Evolutionary conservation across 1,284 basidiomycete genomes (phyloP), one percentile per base, ranked within the genome.

Genomic region (Microbotryum silenes-acaulis): DNA sequence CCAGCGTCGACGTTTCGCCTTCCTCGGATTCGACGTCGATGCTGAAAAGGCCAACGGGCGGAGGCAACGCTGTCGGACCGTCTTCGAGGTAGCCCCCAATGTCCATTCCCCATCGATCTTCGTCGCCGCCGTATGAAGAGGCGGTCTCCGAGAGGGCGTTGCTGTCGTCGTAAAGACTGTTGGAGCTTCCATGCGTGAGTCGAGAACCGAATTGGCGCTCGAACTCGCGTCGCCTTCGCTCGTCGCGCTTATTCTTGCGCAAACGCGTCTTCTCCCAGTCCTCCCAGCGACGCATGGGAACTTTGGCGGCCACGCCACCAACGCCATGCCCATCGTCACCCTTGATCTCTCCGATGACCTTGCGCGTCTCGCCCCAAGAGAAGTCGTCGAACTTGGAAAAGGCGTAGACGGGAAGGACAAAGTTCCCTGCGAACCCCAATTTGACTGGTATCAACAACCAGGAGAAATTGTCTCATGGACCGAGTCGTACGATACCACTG

Each of bases 311-410:
- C 52, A 82, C 79, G n/a, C 51, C 49, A 4, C 78, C 80, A 21
- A 81, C 82, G 27, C 83, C 88, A 72, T 96, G 91, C 9, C 83
- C 86, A 67, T 84, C 82, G 53, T 80, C 83, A 48, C 64, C 72
- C 88, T 91, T 53, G 68, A 75, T 78, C 77, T 94, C 91, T 42
- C 92, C 92, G 76, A 89, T 90, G 5, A 98, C 92, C 78, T 93
- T 93, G 72, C 96, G 92, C 73, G 94, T 98, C 77, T 97, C 91
- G 72, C 94, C 94, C 94, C 94, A 97, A 44, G 91, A 93, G 76
- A 97, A 96, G 77, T 98, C 96, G 72, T 98, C 96, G 76, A 98
- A 97, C 78, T 98, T 93, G 93, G 93, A 97, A 76, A 97, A 97
- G 29, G 93, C 88, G 77, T 97, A 97, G 6, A 93, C 50, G 9